Base-by-base conservation (phyloP, 495 filamentous ascomycete genomes). In the Aspergillus nanangensis region DNA sequence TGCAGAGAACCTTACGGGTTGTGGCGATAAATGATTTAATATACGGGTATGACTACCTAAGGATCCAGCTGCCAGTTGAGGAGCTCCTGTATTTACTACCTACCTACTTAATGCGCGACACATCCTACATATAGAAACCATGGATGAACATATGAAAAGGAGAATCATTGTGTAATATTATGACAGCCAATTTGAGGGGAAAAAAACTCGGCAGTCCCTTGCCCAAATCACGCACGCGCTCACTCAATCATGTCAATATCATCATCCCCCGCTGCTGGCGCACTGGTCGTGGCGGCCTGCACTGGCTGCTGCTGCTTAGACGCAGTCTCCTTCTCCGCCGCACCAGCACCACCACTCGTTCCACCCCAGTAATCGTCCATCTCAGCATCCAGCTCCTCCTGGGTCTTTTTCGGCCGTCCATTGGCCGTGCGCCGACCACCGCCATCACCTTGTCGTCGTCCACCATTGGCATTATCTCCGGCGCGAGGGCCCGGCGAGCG, bases 351-450 rank as follows among this genome's bases (percentile, higher is more conserved):
- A n/a, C 58, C 62, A 18, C 64, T 69, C 15, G 66, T 58, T 20
- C 62, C 61, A 27, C 77, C 76, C 73, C 87, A 97, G 66, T 97
- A 97, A 58, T 95, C 88, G 25, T 82, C 90, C 92, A 97, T 97
- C 70, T 97, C 92, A 27, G 86, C 84, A 58, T 97, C 92, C 31
- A 97, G 71, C 58, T 97, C 87, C 54, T 94, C 88, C 40, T 90
- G 86, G 5, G 91, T 96, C 79, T 95, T 96, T 61, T 80, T 85
- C 2, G 84, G 84, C 40, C 92, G 77, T 20, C 65, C 71, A 34
- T 81, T 80, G 45, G 52, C 63, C 27, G 56, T 46, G 38, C 61
- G 67, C 41, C 62, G 69, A 37, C 59, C 64, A 23, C 62, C 63
- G 27, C 67, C 66, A 63, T 57, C 66, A 41, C 78, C 81, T 23